Base-by-base conservation (phyloP, 495 filamentous ascomycete species). In the Pyrenula massariospora region DNA sequence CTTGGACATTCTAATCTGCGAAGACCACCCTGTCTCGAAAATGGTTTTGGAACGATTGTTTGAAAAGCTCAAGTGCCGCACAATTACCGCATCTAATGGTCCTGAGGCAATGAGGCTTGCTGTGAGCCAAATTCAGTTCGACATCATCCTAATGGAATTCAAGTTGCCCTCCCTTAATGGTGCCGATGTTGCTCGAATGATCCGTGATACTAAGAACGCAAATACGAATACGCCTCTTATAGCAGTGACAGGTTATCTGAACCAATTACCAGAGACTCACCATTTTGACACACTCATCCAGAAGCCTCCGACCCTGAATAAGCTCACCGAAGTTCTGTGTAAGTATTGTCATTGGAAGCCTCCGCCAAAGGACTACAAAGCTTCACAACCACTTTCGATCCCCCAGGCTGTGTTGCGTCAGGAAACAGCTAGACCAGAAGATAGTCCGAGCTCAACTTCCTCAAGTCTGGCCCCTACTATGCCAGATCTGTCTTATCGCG, bases 61-160 rank as follows among this genome's bases (percentile, higher is more conserved):
- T 50, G 94, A 97, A 68, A 97, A 95, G 70, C 77, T 98, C 36
- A 84, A 87, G 31, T 98, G 93, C 62, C 87, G 94, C 19, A 96
- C 91, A n/a, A 95, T 98, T 58, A 85, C 88, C 15, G 93, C 90
- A 1, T 76, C 81, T 8, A 95, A 89, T 60, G 93, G 94, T 19
- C 78, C 88, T 1, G 93, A 98, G 62, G 94, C 91, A 1, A 84
- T 92, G 66, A 83, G 92, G 22, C 95, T 87, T 69, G 90, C 91
- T 48, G 85, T 95, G 73, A 87, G 91, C 63, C 89, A 96, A 67
- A 89, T 98, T 49, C 77, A 88, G 58, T 97, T 83, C 55, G 93
- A 98, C 70, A 92, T 98, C 62, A 96, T 98, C 65, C 88, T 98
- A 76, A 95, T 95, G 67, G 93, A 98, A 68, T 95, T 86, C 73